phyloP scores from a whole-genome alignment of 192 early-diverging fungal genomes.

The Backusella psychrophila region DNA sequence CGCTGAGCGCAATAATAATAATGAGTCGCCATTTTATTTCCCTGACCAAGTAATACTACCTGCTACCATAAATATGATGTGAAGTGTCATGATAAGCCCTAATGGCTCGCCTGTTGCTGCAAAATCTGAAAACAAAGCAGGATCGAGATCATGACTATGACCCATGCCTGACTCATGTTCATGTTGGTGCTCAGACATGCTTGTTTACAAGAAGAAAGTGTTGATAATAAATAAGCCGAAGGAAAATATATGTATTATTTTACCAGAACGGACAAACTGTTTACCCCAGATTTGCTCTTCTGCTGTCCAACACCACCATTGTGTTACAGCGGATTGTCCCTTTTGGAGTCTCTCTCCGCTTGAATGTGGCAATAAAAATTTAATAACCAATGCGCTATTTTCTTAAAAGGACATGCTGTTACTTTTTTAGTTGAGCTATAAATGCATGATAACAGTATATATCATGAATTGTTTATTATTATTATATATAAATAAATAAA shows the following conservation, averaged over 20 bases:
- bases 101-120: constrained; percentile 36
- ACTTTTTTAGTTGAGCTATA: too few relatives aligned
- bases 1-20: constrained; percentile 9
- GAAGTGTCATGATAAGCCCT: constrained; percentile 32
- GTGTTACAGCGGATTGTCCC: too few relatives aligned
- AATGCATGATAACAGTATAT: too few relatives aligned
- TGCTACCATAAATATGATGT: constrained; percentile 27
- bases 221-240: neutral
- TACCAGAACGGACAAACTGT: neutral
- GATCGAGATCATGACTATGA: constrained; percentile 30
- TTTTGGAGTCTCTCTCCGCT: too few relatives aligned
- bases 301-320: neutral
- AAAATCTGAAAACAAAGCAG: constrained; percentile 15
- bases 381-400: too few relatives aligned
- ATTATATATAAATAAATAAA: too few relatives aligned
- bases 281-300: neutral
- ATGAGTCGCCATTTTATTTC: too few relatives aligned
- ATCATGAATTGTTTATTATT: too few relatives aligned
- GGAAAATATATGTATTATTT: neutral
- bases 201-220: neutral
- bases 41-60: constrained; percentile 2
- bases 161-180: constrained; percentile 12
- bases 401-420: too few relatives aligned
- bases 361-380: too few relatives aligned
- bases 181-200: constrained; percentile 16